phyloP scores from a whole-genome alignment of 2,329 filamentous ascomycete species.

The Neoascochyta sp. region DNA sequence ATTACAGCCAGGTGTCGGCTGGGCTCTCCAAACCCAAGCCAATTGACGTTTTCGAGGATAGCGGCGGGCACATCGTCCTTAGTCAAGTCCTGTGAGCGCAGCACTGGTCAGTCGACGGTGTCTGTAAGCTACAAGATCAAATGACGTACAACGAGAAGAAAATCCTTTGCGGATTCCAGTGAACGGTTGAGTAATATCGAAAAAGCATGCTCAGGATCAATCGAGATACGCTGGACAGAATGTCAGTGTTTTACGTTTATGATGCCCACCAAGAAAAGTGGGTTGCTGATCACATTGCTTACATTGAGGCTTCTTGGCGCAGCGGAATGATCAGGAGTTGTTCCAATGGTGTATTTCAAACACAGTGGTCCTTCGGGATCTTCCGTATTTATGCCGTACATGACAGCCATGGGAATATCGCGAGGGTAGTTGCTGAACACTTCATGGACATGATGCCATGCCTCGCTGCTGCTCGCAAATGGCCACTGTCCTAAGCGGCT shows the following conservation, averaged over 20 bases:
- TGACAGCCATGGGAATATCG: constrained; percentile 6
- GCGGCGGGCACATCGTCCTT: not conserved
- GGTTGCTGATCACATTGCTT: not conserved
- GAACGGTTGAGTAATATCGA: not conserved
- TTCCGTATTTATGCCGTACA: constrained; percentile 3
- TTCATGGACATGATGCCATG: constrained; percentile 6
- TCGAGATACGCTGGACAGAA: no score
- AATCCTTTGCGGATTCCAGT: not conserved
- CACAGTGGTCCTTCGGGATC: constrained; percentile 1
- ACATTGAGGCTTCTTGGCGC: constrained; percentile 3
- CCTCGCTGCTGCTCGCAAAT: not conserved
- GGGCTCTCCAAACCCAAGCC: constrained; percentile 6
- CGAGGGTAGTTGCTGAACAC: constrained; percentile 1
- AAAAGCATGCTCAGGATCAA: not conserved
- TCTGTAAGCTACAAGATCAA: no score
- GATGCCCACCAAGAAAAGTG: no score
- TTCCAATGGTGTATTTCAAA: constrained; percentile 4
- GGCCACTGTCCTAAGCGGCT: constrained; percentile 1
- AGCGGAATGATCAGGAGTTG: not conserved
- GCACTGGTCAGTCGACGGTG: no score
- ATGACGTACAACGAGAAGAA: constrained; percentile 1
- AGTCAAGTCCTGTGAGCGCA: constrained; percentile 1
- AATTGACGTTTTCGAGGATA: constrained; percentile 2
- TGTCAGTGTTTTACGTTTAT: no score
- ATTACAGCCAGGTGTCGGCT: constrained; percentile 5